Base-by-base conservation (phyloP, 345 rosid genomes). In the Hevea brasiliensis region DNA sequence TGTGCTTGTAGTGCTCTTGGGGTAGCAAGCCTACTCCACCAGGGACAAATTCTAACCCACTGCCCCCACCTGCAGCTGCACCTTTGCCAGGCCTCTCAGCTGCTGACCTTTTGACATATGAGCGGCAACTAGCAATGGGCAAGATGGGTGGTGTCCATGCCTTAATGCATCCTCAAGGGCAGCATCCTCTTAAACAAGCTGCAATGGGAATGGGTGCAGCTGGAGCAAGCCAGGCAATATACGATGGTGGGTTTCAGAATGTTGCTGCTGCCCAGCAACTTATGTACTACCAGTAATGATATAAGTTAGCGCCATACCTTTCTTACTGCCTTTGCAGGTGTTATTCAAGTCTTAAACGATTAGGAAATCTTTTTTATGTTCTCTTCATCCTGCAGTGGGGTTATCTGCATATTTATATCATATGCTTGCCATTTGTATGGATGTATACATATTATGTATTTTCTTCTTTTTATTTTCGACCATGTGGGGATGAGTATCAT, bases 11-110 rank as follows among this genome's bases (percentile, higher is more conserved):
- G 98, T 92, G 98, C 79, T 92, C 96, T 35, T 95, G 97, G 98
- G 99, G 98, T n/a, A 95, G 88, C 85, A 92, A 92, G 78, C 98
- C 94, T 3, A 94, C 95, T 21, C 95, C 92, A 12, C 88, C 91
- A 5, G 97, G 97, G 23, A 92, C 95, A 40, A 88, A 87, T 77
- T 94, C 97, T 67, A 94, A 89, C 80, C 98, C 98, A 21, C 92
- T 90, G 53, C 97, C 98, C 17, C 97, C 96, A 8, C 99, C 97
- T 24, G 87, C 81, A 37, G 90, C 87, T 11, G 87, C 84, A 57
- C 84, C 92, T 56, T 57, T 92, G 69, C 89, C 90, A 1, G 96
- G 98, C 58, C 82, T 94, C 26, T 80, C 92, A 27, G 88, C 97
- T 11, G 75, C 86, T n/a, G 98, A 92, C 59, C 81, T 92, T 61